phyloP scores from a whole-genome alignment of 768 basidiomycete species.

The Asterophora parasitica region DNA sequence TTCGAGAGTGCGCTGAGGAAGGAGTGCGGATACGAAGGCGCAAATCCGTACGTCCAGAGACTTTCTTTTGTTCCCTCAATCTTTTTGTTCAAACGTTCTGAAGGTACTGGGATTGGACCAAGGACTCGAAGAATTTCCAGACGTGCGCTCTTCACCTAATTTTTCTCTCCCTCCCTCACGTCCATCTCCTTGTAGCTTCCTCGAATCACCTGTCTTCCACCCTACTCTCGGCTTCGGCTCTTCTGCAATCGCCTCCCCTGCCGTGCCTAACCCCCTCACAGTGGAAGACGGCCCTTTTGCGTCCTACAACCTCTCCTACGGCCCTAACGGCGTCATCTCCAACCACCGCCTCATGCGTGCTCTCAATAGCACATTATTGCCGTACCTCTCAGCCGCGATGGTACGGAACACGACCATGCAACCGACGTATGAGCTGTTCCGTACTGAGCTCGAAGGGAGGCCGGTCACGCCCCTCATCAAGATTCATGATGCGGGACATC shows the following conservation, averaged over 20 bases:
- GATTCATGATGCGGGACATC: slow-evolving; percentile 33
- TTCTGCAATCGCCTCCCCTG: slow-evolving; percentile 22
- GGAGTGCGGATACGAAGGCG: slow-evolving; percentile 23
- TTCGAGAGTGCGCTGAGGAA: slow-evolving; percentile 22
- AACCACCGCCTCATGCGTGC: slow-evolving; percentile 31
- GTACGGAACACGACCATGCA: background rate
- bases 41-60: slow-evolving; percentile 16
- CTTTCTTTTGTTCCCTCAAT: background rate
- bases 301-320: slow-evolving; percentile 25
- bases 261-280: slow-evolving; percentile 18
- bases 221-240: slow-evolving; percentile 30
- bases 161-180: background rate
- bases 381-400: slow-evolving; percentile 12
- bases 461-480: slow-evolving; percentile 23
- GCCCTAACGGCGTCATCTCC: slow-evolving; percentile 25
- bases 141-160: slow-evolving; percentile 16
- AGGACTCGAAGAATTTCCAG: slow-evolving; percentile 22
- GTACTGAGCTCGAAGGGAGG: slow-evolving; percentile 31
- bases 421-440: slow-evolving; percentile 29
- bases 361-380: slow-evolving; percentile 18
- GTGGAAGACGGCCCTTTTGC: slow-evolving; percentile 28
- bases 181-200: slow-evolving; percentile 20
- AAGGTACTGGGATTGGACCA: slow-evolving; percentile 38
- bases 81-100: background rate
- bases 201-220: slow-evolving; percentile 30